A percentile compares a stretch with the other conserved stretches of the same genome.
phyloP scores from a whole-genome alignment of 2,329 filamentous ascomycete genomes.

The Xylariaceae sp. region DNA sequence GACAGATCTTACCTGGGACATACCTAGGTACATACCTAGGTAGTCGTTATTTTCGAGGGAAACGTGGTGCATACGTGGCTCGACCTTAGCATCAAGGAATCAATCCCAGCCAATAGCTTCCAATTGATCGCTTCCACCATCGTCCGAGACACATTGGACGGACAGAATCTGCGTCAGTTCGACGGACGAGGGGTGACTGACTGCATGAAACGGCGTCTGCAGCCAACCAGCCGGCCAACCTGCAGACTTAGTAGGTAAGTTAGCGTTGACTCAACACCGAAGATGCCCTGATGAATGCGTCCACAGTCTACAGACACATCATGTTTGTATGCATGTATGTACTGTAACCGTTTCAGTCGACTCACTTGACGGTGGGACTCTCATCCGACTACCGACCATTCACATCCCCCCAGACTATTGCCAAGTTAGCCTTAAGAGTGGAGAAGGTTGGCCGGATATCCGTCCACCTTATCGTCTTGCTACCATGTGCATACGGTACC shows the following conservation, averaged over 20 bases:
- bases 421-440: conserved; percentile 23
- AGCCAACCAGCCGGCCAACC: no score
- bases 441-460: conserved; percentile 13
- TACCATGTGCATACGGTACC: no score
- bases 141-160: background rate
- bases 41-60: background rate
- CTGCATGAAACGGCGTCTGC: no score
- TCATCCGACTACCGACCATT: conserved; percentile 10
- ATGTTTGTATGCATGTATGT: no score
- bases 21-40: no score
- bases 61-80: background rate
- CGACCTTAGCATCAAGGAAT: background rate
- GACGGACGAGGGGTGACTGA: no score
- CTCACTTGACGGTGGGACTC: conserved; percentile 1
- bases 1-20: no score
- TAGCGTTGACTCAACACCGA: background rate
- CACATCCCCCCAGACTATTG: conserved; percentile 10
- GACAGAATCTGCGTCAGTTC: background rate
- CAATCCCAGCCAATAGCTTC: background rate
- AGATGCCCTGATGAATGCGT: background rate
- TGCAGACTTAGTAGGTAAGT: background rate
- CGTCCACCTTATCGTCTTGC: conserved; percentile 5
- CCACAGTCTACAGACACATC: no score
- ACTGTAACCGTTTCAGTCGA: no score
- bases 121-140: no score